Percentiles rank a stretch among this genome's conserved stretches.
phyloP scores from a whole-genome alignment of 805 yeast genomes.

The Candida ovalis region DNA sequence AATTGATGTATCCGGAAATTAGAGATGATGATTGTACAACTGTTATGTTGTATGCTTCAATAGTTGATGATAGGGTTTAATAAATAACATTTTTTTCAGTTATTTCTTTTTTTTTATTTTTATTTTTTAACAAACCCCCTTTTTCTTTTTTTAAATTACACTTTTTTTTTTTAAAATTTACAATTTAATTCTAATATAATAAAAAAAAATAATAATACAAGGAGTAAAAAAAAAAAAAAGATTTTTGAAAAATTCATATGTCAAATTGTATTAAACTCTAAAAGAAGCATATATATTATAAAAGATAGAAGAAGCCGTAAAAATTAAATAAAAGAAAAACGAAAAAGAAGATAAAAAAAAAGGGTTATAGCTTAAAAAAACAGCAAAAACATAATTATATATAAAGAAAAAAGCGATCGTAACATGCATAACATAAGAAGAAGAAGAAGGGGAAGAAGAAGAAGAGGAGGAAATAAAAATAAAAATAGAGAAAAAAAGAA shows the following conservation, averaged over 20 bases:
- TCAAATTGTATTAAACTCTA: too few species aligned
- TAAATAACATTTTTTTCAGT: too few species aligned
- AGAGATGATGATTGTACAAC: slow-evolving; percentile 1
- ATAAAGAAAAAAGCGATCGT: not conserved
- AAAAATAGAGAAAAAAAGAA: not conserved
- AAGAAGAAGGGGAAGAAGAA: not conserved
- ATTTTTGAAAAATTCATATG: too few species aligned
- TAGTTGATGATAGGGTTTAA: not conserved
- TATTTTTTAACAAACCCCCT: not conserved
- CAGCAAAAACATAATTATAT: too few species aligned
- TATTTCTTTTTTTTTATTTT: too few species aligned
- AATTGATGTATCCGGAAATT: slow-evolving; percentile 18
- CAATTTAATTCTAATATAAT: too few species aligned
- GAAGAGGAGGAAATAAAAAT: not conserved
- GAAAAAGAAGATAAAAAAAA: not conserved
- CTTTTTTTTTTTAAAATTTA: too few species aligned
- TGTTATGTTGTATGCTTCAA: not conserved
- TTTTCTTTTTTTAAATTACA: not conserved
- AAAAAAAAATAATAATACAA: too few species aligned
- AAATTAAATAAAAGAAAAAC: too few species aligned
- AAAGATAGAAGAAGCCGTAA: too few species aligned
- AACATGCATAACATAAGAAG: not conserved
- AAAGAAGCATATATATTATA: not conserved
- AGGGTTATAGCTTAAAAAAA: not conserved
- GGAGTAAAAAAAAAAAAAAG: too few species aligned